Percentiles rank a stretch among this genome's conserved stretches.
phyloP scores from a whole-genome alignment of 2,329 filamentous ascomycete genomes.

The Xylaria polymorpha region DNA sequence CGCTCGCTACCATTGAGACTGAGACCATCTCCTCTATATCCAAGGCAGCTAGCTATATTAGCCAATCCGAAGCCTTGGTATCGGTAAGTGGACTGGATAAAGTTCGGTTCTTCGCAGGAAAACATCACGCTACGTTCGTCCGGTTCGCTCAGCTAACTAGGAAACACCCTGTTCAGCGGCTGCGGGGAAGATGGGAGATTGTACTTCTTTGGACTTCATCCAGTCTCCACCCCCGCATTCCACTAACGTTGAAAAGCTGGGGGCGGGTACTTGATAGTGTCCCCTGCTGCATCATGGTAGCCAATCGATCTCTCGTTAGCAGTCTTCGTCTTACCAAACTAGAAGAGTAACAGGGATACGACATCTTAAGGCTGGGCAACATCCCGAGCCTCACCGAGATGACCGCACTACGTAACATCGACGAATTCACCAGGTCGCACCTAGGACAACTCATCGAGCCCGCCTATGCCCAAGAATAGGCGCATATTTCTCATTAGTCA shows the following conservation, averaged over 20 bases:
- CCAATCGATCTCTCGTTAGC: slow-evolving; percentile 35
- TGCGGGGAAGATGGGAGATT: slow-evolving; percentile 43
- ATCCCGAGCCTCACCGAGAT: slow-evolving; percentile 49
- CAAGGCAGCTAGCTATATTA: slow-evolving; percentile 26
- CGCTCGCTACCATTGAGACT: slow-evolving; percentile 8
- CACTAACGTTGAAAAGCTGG: slow-evolving; percentile 27
- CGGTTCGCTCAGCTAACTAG: not conserved
- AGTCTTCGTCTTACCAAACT: slow-evolving; percentile 15
- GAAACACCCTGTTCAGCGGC: slow-evolving; percentile 18
- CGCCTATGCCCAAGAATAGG: not conserved
- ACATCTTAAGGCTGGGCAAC: slow-evolving; percentile 43
- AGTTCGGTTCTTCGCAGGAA: not conserved
- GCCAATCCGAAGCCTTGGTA: not conserved
- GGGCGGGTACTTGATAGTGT: slow-evolving; percentile 13
- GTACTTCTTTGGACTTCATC: slow-evolving; percentile 37
- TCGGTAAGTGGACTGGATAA: not conserved
- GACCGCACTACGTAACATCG: slow-evolving; percentile 22
- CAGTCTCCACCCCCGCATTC: slow-evolving; percentile 48
- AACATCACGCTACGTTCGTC: not conserved
- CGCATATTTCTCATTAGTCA: slow-evolving; percentile 1
- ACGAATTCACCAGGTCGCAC: slow-evolving; percentile 1
- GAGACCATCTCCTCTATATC: slow-evolving; percentile 14
- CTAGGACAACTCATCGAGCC: not conserved
- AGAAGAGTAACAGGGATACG: slow-evolving; percentile 36
- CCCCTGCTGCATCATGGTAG: slow-evolving; percentile 32